phyloP scores from a whole-genome alignment of 305 asterid genomes.

The Fraxinus platypoda region DNA sequence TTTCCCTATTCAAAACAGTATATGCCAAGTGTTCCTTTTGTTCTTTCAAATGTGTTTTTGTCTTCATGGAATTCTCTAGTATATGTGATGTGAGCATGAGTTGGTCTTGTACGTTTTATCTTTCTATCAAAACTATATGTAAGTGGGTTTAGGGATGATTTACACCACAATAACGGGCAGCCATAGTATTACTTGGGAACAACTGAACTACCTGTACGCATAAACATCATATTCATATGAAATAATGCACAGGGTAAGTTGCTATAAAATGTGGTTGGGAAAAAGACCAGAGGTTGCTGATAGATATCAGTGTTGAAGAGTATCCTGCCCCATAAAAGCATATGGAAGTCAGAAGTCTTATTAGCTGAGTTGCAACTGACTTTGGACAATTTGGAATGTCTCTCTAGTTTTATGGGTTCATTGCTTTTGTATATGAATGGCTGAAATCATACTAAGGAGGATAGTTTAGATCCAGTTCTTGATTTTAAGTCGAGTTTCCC shows the following conservation, averaged over 20 bases:
- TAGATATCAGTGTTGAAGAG: not conserved
- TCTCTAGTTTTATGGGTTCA: not conserved
- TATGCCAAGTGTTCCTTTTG: not conserved
- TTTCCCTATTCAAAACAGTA: not conserved
- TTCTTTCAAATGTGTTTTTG: not conserved
- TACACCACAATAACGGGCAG: not conserved
- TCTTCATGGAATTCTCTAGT: slow-evolving; percentile 1
- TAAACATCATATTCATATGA: not conserved
- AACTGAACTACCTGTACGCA: not conserved
- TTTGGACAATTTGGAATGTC: not conserved
- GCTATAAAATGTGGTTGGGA: not conserved
- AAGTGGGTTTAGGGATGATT: not conserved
- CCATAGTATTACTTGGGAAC: not conserved
- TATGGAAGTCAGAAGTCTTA: not conserved
- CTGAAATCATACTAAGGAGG: not conserved
- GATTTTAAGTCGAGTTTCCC: not conserved
- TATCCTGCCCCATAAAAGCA: not conserved
- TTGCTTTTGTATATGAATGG: not conserved
- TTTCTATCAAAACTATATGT: not conserved
- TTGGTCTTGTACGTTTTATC: not conserved
- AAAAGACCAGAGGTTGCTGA: not conserved
- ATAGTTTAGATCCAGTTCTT: not conserved
- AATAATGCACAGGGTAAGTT: not conserved
- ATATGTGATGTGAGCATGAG: not conserved
- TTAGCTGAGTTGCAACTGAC: not conserved